These are phyloP conservation scores for Arthrocladium fulminans DNA, from an alignment of 2,329 filamentous ascomycete species.

Conservation along the genomic window DNA sequence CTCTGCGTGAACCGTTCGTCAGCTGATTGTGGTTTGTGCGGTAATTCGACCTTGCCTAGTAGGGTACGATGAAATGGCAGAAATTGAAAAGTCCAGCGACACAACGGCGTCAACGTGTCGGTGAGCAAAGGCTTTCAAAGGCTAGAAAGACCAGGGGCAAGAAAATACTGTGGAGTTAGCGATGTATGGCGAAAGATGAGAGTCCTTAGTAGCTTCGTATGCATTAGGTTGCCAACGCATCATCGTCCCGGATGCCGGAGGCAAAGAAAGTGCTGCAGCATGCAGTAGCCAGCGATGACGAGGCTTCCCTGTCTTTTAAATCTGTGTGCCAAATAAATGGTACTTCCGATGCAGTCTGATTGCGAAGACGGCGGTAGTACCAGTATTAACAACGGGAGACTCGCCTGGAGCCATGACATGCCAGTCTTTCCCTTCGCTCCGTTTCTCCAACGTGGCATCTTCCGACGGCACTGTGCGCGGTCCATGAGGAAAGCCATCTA, in stretches of 20 bases:
- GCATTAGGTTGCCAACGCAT: conserved; percentile 10
- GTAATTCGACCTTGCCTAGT: not conserved
- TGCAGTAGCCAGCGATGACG: not conserved
- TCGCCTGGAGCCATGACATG: not conserved
- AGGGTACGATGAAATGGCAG: not conserved
- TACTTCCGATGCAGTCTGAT: not conserved
- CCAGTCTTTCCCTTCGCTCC: not conserved
- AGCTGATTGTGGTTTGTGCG: not conserved
- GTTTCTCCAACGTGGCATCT: not conserved
- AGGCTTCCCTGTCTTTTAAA: not conserved
- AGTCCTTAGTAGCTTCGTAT: not conserved
- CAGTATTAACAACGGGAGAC: not conserved
- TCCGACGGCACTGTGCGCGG: not conserved
- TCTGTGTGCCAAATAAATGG: not conserved
- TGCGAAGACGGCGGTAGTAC: not conserved
- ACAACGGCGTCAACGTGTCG: conserved; percentile 5
- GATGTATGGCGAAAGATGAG: not conserved
- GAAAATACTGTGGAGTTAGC: not conserved
- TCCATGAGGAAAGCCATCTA: not conserved
- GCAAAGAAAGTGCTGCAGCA: not conserved
- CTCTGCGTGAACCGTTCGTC: conserved; percentile 1
- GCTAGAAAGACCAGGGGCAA: not conserved
- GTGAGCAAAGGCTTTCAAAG: conserved; percentile 1
- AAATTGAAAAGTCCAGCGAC: not conserved
- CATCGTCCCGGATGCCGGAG: conserved; percentile 1